These are phyloP conservation scores for Thymus mandschuricus DNA, from an alignment of 257 asterid genomes.

Conservation along the genomic window DNA sequence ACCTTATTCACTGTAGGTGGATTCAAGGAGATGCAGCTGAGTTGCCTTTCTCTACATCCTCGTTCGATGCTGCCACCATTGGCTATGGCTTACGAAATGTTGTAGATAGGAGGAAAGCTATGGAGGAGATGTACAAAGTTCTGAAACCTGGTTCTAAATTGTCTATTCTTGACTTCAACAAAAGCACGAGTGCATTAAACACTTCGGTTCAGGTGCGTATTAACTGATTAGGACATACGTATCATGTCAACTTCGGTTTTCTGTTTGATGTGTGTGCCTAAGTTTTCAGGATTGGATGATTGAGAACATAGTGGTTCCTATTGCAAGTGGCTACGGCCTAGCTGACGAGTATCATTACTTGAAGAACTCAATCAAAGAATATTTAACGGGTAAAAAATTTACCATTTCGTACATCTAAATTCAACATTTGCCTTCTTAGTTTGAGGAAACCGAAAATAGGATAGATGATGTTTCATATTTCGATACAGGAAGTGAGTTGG, in stretches of 20 bases:
- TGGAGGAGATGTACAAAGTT: conserved; percentile 72
- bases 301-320: conserved; percentile 74
- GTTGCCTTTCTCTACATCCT: conserved; percentile 70
- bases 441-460: not conserved
- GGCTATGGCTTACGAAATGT: conserved; percentile 86
- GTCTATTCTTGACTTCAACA: conserved; percentile 86
- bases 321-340: conserved; percentile 71
- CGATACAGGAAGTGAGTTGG: conserved; percentile 79
- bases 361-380: conserved; percentile 77
- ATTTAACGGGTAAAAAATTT: conserved; percentile 58
- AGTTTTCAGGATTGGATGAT: conserved; percentile 74
- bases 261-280: no score
- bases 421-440: not conserved
- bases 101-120: conserved; percentile 61
- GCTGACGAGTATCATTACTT: conserved; percentile 75
- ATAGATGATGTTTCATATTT: not conserved
- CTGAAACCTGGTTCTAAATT: conserved; percentile 72
- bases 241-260: not conserved
- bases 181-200: conserved; percentile 53
- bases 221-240: not conserved
- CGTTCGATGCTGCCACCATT: conserved; percentile 81
- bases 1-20: conserved; percentile 61
- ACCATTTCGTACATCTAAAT: conserved; percentile 1
- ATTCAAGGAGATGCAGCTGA: conserved; percentile 78
- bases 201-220: conserved; percentile 62